Conservation (phyloP, 306 rosid genomes). For the Acmispon strigosus region DNA sequence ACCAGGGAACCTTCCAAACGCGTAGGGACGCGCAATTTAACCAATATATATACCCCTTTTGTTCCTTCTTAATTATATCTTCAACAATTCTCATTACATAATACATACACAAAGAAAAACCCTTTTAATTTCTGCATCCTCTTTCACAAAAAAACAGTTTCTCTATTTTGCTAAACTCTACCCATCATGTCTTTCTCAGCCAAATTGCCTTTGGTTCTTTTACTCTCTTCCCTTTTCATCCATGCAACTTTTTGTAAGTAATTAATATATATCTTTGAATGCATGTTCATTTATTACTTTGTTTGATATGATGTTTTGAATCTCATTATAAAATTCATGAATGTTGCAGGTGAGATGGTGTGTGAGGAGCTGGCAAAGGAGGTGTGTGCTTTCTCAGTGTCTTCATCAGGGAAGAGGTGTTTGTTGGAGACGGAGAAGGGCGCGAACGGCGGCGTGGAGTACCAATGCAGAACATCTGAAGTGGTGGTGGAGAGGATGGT, state of each 20-base stretch:
- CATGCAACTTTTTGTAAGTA: constrained; percentile 21
- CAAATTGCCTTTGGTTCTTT: constrained; percentile 22
- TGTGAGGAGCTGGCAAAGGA: constrained; percentile 57
- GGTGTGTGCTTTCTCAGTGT: constrained; percentile 64
- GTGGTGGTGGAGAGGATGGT: constrained; percentile 69
- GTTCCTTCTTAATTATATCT: neutral
- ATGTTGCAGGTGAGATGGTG: constrained; percentile 37
- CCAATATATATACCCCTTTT: constrained; percentile 16
- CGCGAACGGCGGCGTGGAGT: constrained; percentile 39
- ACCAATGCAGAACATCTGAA: constrained; percentile 70
- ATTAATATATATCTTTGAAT: no score
- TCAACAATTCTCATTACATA: neutral
- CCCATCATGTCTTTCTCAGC: constrained; percentile 22
- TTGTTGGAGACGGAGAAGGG: constrained; percentile 49
- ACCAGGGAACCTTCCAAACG: constrained; percentile 21
- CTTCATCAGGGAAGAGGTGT: constrained; percentile 82
- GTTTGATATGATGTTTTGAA: neutral
- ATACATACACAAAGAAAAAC: neutral
- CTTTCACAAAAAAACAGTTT: neutral
- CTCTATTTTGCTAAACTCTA: neutral
- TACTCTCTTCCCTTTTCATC: constrained; percentile 25
- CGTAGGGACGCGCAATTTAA: constrained; percentile 12
- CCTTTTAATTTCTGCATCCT: neutral
- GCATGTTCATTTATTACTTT: neutral
- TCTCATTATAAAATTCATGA: neutral